Evolutionary conservation across 345 rosid species (phyloP), one percentile per base, ranked within the genome.

Genomic region (Lepidium aucheri): DNA sequence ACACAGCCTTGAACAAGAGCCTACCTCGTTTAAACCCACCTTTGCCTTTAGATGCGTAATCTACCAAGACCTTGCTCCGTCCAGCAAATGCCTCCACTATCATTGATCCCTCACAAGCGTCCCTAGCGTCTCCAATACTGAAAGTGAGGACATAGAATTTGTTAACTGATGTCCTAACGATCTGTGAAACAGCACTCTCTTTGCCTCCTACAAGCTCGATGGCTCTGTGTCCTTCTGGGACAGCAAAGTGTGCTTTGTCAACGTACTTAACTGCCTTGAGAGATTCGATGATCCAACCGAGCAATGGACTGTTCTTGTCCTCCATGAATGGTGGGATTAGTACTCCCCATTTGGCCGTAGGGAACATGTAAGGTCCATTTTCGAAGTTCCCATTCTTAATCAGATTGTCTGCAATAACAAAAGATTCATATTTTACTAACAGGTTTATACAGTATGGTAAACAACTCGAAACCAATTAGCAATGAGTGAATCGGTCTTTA

Each of bases 231-330:
- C 95, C 90, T 8, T 67, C 45, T 0, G 95, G 92, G 49, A 87
- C 86, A 3, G 69, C 13, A 51, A 80, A 86, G 60, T 90, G 95
- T 1, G 73, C 79, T 0, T 67, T 72, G 75, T 90, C 90, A 0
- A 90, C 74, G 70, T 84, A 86, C 68, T 86, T 87, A 1, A 84
- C 87, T 16, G 92, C 95, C 62, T 87, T 90, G 17, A 87, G 95
- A 32, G 97, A 87, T 61, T 87, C 95, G 9, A 84, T 57, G 8
- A 83, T 84, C 95, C 97, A 90, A n/a, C 95, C 90, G 2, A 87
- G 89, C 40, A 87, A 61, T 1, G 97, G 85, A 53, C 83, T 72
- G 63, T 88, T 87, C 3, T 80, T 80, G 20, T 90, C 97, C 44
- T 87, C 90, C 9, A 82, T 74, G 50, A 76, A 76, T 53, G 97